Evolutionary conservation across 345 rosid genomes (phyloP).

Genomic region (Salix arbutifolia): DNA sequence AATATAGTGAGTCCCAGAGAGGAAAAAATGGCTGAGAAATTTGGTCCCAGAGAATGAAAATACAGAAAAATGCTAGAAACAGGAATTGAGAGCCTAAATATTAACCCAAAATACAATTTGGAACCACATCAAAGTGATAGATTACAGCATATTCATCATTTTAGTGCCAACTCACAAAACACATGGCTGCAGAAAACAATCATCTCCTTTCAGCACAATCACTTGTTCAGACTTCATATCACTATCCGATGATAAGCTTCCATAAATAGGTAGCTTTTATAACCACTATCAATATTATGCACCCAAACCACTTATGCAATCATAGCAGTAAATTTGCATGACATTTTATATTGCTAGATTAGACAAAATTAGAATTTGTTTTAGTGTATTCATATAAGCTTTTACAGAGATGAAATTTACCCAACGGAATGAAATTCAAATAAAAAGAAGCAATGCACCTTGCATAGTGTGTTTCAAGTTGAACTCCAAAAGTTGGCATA

Average conservation of each 20-base stretch:
- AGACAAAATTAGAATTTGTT: not conserved
- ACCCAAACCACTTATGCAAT: not conserved
- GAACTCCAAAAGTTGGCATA: slow-evolving; percentile 77
- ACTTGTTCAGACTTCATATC: not conserved
- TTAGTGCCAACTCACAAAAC: not conserved
- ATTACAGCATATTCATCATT: not conserved
- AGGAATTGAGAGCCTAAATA: not conserved
- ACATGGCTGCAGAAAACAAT: not conserved
- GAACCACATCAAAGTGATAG: not conserved
- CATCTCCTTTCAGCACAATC: not conserved
- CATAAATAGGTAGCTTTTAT: not conserved
- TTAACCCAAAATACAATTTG: not conserved
- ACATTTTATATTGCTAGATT: not conserved
- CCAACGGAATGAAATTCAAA: not conserved
- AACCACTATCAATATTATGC: not conserved
- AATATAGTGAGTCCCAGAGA: slow-evolving; percentile 1
- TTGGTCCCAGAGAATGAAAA: not conserved
- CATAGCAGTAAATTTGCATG: not conserved
- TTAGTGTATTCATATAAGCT: not conserved
- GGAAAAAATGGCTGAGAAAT: not conserved
- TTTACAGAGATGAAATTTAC: not conserved
- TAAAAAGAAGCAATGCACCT: slow-evolving; percentile 38
- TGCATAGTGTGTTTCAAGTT: slow-evolving; percentile 69
- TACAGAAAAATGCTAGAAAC: not conserved
- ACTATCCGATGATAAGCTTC: not conserved